Base-by-base conservation (phyloP, 257 asterid species). In the Oldenlandia corymbosa region DNA sequence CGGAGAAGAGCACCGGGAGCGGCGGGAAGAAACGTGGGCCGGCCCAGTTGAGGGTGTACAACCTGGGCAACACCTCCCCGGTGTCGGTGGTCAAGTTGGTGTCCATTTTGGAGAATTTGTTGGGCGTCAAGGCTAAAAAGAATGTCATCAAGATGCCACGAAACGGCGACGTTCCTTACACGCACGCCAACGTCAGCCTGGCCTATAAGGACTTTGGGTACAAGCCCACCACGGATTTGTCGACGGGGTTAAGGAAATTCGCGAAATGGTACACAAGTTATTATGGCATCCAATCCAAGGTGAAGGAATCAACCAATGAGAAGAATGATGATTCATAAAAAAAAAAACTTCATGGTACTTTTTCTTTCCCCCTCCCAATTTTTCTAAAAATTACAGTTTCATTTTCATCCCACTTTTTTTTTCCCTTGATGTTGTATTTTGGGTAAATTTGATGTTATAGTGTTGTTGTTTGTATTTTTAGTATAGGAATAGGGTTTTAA, bases 101-200 rank as follows among this genome's bases (percentile, higher is more conserved):
- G 39, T 84, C 88, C 11, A 91, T 91, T 5, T 28, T 91, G 67
- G 98, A 91, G 76, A 75, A 68, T 55, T 26, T 86, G 74, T 66
- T 91, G 28, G 59, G 39, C 21, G 65, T 76, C 31, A 91, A 83
- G 81, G 95, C 98, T 5, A 86, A 85, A 78, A 85, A 79, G 81
- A 82, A 78, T 58, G 90, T 85, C 23, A 61, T 86, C 18, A 91
- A 74, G 75, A 91, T 91, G 98, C 98, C 98, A 0, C 55, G 91
- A 73, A 91, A 91, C 84, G 98, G 98, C 48, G 98, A 91, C 91
- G 98, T 91, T 55, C 96, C 98, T 17, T 91, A 34, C 71, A 91
- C 98, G 0, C 98, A 91, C 51, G 98, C 98, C 53, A 88, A 91
- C 70, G 96, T 91, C 68, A 91, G 94, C 87, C 78, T 55, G 74